Conservation (phyloP, 495 filamentous ascomycete genomes). For the Ramalina intermedia region DNA sequence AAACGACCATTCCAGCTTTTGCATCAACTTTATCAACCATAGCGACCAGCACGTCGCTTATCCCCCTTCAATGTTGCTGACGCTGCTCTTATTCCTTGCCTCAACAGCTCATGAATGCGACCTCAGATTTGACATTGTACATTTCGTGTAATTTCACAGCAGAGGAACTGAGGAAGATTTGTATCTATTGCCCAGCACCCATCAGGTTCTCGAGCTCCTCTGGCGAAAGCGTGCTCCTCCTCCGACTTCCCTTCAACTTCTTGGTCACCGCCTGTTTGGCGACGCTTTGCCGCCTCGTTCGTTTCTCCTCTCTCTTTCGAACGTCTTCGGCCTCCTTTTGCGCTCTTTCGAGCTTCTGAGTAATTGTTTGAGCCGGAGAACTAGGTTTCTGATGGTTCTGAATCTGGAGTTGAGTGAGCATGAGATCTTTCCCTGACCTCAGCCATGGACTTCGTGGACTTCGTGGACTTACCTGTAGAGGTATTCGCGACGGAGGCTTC, state of each 20-base stretch:
- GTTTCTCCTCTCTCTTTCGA: slow-evolving; percentile 26
- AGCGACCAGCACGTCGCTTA: too few species aligned
- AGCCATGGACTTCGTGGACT: slow-evolving; percentile 3
- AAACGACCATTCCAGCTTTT: too few species aligned
- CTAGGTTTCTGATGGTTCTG: slow-evolving; percentile 14
- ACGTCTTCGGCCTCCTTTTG: slow-evolving; percentile 31
- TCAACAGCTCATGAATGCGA: too few species aligned
- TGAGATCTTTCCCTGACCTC: slow-evolving; percentile 12
- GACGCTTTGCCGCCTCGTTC: slow-evolving; percentile 31
- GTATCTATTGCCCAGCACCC: slow-evolving; percentile 17
- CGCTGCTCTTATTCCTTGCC: too few species aligned
- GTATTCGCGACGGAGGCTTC: slow-evolving; percentile 21
- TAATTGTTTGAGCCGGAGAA: slow-evolving; percentile 15
- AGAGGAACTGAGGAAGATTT: too few species aligned
- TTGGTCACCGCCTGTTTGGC: slow-evolving; percentile 25
- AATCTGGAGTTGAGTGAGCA: slow-evolving; percentile 8
- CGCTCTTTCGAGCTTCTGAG: slow-evolving; percentile 32
- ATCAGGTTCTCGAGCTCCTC: slow-evolving; percentile 56
- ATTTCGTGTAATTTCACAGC: too few species aligned
- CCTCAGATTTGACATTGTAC: too few species aligned
- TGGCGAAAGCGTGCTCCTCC: slow-evolving; percentile 57
- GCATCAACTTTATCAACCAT: too few species aligned
- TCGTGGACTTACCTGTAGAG: slow-evolving; percentile 22
- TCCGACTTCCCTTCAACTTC: slow-evolving; percentile 33
- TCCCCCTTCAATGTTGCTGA: too few species aligned